Evolutionary conservation across 2,329 filamentous ascomycete species (phyloP).

Genomic region (Tympanopsis confertula): DNA sequence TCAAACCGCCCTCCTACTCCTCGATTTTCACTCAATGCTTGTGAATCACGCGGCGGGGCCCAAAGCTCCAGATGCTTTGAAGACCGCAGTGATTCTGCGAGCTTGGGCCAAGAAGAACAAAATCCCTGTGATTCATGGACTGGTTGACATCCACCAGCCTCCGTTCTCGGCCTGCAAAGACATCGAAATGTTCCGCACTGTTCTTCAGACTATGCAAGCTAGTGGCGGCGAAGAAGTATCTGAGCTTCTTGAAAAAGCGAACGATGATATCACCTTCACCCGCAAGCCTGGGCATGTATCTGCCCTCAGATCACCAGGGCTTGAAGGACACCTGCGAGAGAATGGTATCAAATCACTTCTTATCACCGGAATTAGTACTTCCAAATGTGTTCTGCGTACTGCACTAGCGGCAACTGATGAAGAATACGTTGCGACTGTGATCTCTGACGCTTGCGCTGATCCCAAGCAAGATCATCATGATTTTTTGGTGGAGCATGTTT

Average conservation of each 20-base stretch:
- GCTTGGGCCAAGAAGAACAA: conserved; percentile 13
- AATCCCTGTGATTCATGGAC: conserved; percentile 14
- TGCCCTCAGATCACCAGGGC: conserved; percentile 12
- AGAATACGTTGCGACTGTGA: too few species aligned
- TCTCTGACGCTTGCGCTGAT: too few species aligned
- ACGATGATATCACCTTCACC: conserved; percentile 9
- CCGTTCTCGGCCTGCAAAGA: conserved; percentile 12
- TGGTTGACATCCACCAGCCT: conserved; percentile 10
- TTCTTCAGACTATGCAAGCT: conserved; percentile 5
- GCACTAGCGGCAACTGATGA: too few species aligned
- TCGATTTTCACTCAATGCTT: conserved; percentile 15
- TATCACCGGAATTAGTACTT: too few species aligned
- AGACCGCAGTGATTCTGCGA: conserved; percentile 9
- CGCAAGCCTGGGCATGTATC: conserved; percentile 11
- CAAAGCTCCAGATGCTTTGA: conserved; percentile 6
- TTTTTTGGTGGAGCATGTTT: too few species aligned
- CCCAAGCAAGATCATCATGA: too few species aligned
- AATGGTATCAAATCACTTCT: conserved; percentile 10
- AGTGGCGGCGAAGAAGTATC: conserved; percentile 8
- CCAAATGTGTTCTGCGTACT: too few species aligned
- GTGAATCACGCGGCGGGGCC: conserved; percentile 7
- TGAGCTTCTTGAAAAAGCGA: conserved; percentile 4
- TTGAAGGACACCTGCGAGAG: conserved; percentile 9
- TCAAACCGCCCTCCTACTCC: conserved; percentile 15
- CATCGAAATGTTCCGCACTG: conserved; percentile 3